phyloP scores from a whole-genome alignment of 2,329 filamentous ascomycete genomes.

The Cladobotryum mycophilum region DNA sequence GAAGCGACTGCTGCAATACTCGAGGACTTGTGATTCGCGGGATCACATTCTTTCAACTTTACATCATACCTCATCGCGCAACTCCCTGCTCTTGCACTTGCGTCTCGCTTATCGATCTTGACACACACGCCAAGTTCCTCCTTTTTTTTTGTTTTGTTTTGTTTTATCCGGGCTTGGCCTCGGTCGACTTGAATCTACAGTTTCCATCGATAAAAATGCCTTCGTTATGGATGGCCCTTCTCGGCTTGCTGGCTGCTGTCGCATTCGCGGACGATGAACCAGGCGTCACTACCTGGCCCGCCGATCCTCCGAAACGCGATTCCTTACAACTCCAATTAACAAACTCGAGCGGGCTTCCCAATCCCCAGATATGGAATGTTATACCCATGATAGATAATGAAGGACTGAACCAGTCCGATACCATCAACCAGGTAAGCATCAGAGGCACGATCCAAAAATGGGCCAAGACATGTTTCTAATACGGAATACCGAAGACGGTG shows the following conservation, averaged over 20 bases:
- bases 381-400: conserved; percentile 38
- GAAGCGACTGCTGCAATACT: too few species aligned
- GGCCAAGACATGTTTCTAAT: conserved; percentile 2
- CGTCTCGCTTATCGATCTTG: too few species aligned
- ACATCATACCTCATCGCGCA: too few species aligned
- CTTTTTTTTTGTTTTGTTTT: too few species aligned
- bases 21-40: too few species aligned
- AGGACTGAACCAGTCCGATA: conserved; percentile 37
- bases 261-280: conserved; percentile 25
- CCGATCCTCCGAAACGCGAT: conserved; percentile 31
- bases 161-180: neutral
- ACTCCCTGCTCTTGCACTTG: too few species aligned
- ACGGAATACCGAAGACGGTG: conserved; percentile 30
- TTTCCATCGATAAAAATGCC: neutral
- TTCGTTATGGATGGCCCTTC: conserved; percentile 12
- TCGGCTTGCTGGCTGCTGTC: conserved; percentile 18
- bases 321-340: conserved; percentile 37
- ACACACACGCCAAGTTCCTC: too few species aligned
- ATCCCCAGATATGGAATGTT: conserved; percentile 33
- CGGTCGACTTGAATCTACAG: neutral
- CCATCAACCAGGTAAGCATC: conserved; percentile 27
- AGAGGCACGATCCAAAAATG: neutral
- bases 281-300: conserved; percentile 26
- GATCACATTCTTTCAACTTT: too few species aligned
- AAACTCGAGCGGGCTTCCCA: conserved; percentile 19